Evolutionary conservation across 768 basidiomycete species (phyloP).

Genomic region (Sutorius australiensis): DNA sequence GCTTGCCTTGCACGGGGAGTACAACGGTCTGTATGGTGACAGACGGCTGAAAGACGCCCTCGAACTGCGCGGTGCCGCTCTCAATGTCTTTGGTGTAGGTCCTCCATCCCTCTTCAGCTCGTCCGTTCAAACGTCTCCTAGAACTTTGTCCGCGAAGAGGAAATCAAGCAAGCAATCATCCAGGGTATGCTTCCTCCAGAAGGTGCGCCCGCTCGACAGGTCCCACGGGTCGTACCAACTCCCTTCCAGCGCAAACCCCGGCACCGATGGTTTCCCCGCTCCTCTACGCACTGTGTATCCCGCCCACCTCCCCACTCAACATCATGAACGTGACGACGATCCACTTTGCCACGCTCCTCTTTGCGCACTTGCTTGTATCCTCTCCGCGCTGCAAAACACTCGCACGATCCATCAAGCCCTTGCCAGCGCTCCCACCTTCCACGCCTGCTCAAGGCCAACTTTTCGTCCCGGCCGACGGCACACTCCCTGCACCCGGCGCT

Average conservation of each 20-base stretch:
- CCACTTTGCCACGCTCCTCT: constrained; percentile 74
- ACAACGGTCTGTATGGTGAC: constrained; percentile 60
- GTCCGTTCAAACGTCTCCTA: constrained; percentile 22
- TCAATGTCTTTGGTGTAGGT: constrained; percentile 78
- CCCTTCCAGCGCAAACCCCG: constrained; percentile 26
- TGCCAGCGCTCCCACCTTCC: constrained; percentile 31
- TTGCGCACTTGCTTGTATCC: constrained; percentile 71
- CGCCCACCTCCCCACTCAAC: constrained; percentile 60
- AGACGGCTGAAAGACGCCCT: constrained; percentile 62
- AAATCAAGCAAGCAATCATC: constrained; percentile 63
- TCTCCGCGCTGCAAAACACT: constrained; percentile 60
- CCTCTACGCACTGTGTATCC: constrained; percentile 60
- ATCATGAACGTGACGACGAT: constrained; percentile 55
- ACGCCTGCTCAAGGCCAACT: constrained; percentile 41
- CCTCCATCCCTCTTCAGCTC: neutral
- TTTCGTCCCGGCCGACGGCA: constrained; percentile 75
- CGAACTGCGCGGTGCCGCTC: constrained; percentile 73
- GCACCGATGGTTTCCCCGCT: constrained; percentile 59
- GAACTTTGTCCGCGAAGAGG: constrained; percentile 78
- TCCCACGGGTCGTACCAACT: neutral
- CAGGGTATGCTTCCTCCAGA: constrained; percentile 68
- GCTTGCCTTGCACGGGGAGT: constrained; percentile 83
- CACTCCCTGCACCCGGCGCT: constrained; percentile 33
- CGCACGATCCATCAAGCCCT: constrained; percentile 63
- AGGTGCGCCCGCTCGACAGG: constrained; percentile 27